These are phyloP conservation scores for Cicer pinnatifidum DNA, from an alignment of 306 rosid genomes.

Conservation along the genomic window DNA sequence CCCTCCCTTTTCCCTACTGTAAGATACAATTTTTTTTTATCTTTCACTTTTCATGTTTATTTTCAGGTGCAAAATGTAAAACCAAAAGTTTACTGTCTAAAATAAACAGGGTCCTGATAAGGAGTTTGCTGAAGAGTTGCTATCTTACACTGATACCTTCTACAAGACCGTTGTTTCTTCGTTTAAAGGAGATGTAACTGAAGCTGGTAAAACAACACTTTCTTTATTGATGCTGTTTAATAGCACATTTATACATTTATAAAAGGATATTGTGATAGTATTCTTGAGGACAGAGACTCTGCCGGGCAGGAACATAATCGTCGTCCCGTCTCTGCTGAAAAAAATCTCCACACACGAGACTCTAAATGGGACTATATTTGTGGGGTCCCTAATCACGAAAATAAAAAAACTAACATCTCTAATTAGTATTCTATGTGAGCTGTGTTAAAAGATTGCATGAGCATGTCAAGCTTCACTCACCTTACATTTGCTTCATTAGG, in stretches of 20 bases:
- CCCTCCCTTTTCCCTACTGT: conserved; percentile 74
- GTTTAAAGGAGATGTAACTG: conserved; percentile 60
- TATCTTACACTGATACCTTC: conserved; percentile 62
- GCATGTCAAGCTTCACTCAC: neutral
- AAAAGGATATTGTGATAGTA: no score
- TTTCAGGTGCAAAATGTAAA: conserved; percentile 7
- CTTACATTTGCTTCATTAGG: conserved; percentile 47
- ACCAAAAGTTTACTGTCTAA: neutral
- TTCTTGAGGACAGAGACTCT: no score
- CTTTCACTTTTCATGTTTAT: neutral
- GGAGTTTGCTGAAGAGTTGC: conserved; percentile 76
- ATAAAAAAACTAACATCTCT: no score
- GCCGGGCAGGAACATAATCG: no score
- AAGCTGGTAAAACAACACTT: conserved; percentile 58
- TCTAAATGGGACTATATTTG: no score
- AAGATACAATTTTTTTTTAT: conserved; percentile 41
- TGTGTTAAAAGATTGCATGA: neutral
- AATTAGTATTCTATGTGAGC: neutral
- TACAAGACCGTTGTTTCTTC: conserved; percentile 56
- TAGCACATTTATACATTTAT: no score
- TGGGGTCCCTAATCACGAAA: no score
- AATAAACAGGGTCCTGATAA: conserved; percentile 57
- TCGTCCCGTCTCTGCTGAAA: no score
- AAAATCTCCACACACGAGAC: no score
- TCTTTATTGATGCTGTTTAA: conserved; percentile 32